Evolutionary conservation across 495 filamentous ascomycete species (phyloP).

Genomic region (Achaetomiella virescens): DNA sequence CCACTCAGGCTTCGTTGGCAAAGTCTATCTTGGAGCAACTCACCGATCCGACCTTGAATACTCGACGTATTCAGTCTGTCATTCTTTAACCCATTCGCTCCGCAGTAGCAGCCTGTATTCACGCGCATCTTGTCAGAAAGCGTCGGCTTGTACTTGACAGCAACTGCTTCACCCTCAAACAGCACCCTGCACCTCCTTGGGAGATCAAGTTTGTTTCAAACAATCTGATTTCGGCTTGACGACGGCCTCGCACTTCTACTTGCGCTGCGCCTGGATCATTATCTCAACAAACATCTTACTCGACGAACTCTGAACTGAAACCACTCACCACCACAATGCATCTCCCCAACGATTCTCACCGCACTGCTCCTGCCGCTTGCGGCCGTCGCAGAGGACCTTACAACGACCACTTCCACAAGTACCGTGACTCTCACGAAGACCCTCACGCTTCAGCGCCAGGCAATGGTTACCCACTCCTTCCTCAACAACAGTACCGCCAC

Average conservation of each 20-base stretch:
- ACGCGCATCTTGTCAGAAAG: conserved; percentile 2
- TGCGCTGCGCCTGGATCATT: no score
- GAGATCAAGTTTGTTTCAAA: background rate
- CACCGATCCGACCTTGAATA: conserved; percentile 31
- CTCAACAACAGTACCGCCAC: conserved; percentile 21
- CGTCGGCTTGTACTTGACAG: background rate
- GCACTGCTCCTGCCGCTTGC: conserved; percentile 42
- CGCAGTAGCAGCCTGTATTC: background rate
- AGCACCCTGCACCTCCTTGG: background rate
- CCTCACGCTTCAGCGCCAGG: conserved; percentile 38
- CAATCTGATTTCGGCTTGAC: background rate
- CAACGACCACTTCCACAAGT: conserved; percentile 42
- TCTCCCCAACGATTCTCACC: conserved; percentile 25
- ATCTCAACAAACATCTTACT: no score
- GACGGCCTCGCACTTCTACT: background rate
- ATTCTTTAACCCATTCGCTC: conserved; percentile 27
- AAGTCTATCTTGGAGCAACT: conserved; percentile 39
- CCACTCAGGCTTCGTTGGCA: conserved; percentile 52
- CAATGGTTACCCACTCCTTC: conserved; percentile 19
- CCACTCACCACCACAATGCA: conserved; percentile 21
- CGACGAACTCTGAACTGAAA: no score
- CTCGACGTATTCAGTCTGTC: conserved; percentile 39
- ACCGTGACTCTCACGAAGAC: conserved; percentile 48
- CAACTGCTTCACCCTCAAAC: background rate
- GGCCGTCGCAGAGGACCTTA: conserved; percentile 28